A percentile compares a stretch with the other conserved stretches of the same genome.
phyloP scores from a whole-genome alignment of 2,329 filamentous ascomycete species.

The Albifimbria verrucaria region DNA sequence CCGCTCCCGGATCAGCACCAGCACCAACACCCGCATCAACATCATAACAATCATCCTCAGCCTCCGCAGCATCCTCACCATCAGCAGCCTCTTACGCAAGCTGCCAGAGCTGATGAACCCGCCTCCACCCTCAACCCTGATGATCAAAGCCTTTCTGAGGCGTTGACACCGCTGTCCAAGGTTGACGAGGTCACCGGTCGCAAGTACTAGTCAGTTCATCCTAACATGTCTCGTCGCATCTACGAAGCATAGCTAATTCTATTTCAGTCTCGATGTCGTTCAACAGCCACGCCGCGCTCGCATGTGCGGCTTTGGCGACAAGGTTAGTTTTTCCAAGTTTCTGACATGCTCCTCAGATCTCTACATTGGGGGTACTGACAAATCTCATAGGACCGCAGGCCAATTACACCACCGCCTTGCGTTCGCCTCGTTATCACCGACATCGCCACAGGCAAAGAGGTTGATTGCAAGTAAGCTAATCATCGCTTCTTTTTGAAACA shows the following conservation, averaged over 20 bases:
- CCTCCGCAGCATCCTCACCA: slow-evolving; percentile 8
- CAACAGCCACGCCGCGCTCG: slow-evolving; percentile 91
- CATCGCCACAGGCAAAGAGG: slow-evolving; percentile 69
- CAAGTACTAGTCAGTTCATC: slow-evolving; percentile 30
- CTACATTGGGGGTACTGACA: slow-evolving; percentile 6
- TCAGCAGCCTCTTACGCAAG: slow-evolving; percentile 7
- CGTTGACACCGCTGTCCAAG: slow-evolving; percentile 26
- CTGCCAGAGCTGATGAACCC: slow-evolving; percentile 19
- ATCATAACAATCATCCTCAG: slow-evolving; percentile 1
- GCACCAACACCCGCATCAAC: slow-evolving; percentile 3
- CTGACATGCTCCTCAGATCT: not conserved
- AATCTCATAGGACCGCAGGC: slow-evolving; percentile 71
- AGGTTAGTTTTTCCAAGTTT: slow-evolving; percentile 52
- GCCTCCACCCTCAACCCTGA: slow-evolving; percentile 13
- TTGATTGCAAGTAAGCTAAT: slow-evolving; percentile 70
- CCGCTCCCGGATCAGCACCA: slow-evolving; percentile 20
- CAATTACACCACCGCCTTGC: slow-evolving; percentile 93
- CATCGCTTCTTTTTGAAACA: not conserved
- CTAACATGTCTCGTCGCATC: not conserved
- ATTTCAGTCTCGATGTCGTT: slow-evolving; percentile 66
- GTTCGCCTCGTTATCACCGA: slow-evolving; percentile 80
- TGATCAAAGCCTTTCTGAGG: slow-evolving; percentile 12
- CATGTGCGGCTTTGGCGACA: slow-evolving; percentile 99
- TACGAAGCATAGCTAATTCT: slow-evolving; percentile 12
- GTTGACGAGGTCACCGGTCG: slow-evolving; percentile 30